Conservation (phyloP, 768 basidiomycete genomes). For the Suillus subluteus region DNA sequence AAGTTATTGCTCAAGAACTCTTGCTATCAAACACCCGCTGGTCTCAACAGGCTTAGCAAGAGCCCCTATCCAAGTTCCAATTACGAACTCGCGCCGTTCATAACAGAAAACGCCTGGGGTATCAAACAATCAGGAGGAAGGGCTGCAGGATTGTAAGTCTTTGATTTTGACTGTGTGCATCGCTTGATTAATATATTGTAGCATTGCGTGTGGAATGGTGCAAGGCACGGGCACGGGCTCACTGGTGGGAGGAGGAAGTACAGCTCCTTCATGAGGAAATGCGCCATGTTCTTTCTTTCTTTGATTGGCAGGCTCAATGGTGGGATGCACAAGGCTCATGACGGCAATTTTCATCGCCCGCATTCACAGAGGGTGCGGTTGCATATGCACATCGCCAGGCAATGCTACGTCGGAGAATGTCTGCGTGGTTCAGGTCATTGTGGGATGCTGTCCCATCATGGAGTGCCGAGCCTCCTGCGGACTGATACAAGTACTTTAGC, state of each 20-base stretch:
- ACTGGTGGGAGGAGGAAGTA: not conserved
- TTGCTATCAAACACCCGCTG: too few relatives aligned
- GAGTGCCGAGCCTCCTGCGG: not conserved
- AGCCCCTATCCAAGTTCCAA: too few relatives aligned
- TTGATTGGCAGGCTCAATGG: not conserved
- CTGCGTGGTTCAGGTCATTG: not conserved
- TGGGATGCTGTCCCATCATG: not conserved
- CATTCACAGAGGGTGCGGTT: not conserved
- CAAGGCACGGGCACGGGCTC: constrained; percentile 10
- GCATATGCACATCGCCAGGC: not conserved
- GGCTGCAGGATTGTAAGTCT: not conserved
- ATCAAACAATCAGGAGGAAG: not conserved
- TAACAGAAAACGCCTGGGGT: too few relatives aligned
- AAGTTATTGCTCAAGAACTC: too few relatives aligned
- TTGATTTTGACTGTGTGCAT: not conserved
- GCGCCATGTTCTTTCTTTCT: not conserved
- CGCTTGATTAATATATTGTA: not conserved
- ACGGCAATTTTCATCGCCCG: not conserved
- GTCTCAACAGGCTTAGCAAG: too few relatives aligned
- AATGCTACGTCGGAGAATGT: not conserved
- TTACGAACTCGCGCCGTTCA: too few relatives aligned
- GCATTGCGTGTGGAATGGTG: not conserved
- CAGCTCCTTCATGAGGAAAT: not conserved
- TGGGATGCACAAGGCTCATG: not conserved
- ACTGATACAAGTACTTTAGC: not conserved